Percentiles rank a stretch among this genome's conserved stretches.
Evolutionary conservation across 1,284 basidiomycete genomes (phyloP).

Genomic region (Wallemia hederae): DNA sequence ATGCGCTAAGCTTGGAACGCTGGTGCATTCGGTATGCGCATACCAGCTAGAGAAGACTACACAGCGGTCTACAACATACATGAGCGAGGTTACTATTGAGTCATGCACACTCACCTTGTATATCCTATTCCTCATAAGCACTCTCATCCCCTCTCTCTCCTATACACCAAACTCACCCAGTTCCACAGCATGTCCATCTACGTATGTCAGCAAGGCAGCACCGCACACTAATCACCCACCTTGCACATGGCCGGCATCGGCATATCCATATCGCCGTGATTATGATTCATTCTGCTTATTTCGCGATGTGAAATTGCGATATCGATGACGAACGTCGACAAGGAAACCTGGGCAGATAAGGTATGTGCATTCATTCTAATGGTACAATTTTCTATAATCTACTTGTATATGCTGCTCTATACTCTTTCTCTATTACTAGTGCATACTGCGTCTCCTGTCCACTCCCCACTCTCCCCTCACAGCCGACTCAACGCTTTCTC

Average conservation of each 20-base stretch:
- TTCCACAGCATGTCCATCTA: slow-evolving; percentile 10
- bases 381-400: too few relatives aligned
- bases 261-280: not conserved
- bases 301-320: too few relatives aligned
- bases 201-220: not conserved
- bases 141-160: too few relatives aligned
- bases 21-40: not conserved
- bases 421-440: too few relatives aligned
- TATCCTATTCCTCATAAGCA: not conserved
- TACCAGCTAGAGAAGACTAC: slow-evolving; percentile 4
- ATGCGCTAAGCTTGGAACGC: slow-evolving; percentile 24
- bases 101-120: not conserved
- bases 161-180: slow-evolving; percentile 6
- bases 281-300: not conserved
- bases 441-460: too few relatives aligned
- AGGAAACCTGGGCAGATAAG: too few relatives aligned
- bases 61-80: slow-evolving; percentile 5
- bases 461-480: too few relatives aligned
- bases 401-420: too few relatives aligned
- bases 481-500: not conserved
- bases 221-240: not conserved
- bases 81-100: not conserved
- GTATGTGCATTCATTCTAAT: too few relatives aligned
- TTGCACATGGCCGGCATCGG: not conserved
- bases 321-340: too few relatives aligned